These are phyloP conservation scores for Xylaria acuta DNA, from an alignment of 495 filamentous ascomycete species.

Conservation along the genomic window DNA sequence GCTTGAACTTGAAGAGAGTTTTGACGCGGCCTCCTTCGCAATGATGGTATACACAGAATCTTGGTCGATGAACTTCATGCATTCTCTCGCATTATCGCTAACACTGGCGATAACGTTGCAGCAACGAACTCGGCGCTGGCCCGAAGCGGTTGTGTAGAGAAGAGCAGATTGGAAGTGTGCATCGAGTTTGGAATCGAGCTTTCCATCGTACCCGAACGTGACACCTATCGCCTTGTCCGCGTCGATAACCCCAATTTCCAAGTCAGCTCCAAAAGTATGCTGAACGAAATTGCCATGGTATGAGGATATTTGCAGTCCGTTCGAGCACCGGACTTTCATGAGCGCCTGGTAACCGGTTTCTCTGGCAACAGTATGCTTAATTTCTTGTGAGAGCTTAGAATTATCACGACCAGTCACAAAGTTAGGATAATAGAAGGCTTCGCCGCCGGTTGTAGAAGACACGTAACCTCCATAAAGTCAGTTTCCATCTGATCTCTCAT, in stretches of 20 bases:
- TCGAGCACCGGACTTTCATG: constrained; percentile 98
- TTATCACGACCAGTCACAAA: constrained; percentile 87
- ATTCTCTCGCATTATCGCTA: constrained; percentile 80
- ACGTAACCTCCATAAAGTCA: constrained; percentile 63
- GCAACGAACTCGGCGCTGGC: constrained; percentile 90
- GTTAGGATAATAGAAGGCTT: constrained; percentile 95
- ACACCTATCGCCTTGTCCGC: constrained; percentile 93
- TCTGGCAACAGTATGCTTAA: constrained; percentile 84
- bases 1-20: constrained; percentile 70
- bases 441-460: constrained; percentile 82
- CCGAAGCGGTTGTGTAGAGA: constrained; percentile 89
- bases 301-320: constrained; percentile 88
- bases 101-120: constrained; percentile 92
- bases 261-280: constrained; percentile 90
- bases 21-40: constrained; percentile 89
- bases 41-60: constrained; percentile 87
- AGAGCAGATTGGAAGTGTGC: constrained; percentile 97
- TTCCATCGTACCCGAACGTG: constrained; percentile 95
- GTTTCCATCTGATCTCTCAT: constrained; percentile 12
- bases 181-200: constrained; percentile 93
- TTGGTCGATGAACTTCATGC: constrained; percentile 91
- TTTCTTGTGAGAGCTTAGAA: constrained; percentile 81
- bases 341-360: constrained; percentile 96
- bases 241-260: constrained; percentile 93
- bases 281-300: constrained; percentile 98